Percentiles rank a stretch among this genome's conserved stretches.
Evolutionary conservation across 306 rosid genomes (phyloP).

Genomic region (Ochetophila trinervis): DNA sequence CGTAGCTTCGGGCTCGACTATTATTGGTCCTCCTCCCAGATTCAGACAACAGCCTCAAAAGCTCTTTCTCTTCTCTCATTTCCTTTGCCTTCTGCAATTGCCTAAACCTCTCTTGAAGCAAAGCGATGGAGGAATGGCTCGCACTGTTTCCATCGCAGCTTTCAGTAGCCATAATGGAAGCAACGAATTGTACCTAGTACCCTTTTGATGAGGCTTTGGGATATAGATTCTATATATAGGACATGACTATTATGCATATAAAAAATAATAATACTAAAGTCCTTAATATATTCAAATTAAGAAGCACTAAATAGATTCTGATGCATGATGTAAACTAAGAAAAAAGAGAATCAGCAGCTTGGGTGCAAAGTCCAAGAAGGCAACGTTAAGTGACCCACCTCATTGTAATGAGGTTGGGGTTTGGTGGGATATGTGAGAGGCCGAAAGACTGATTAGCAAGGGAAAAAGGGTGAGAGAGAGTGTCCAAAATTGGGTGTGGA

Average conservation of each 20-base stretch:
- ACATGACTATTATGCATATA: not conserved
- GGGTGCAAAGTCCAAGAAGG: conserved; percentile 43
- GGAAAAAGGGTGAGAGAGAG: conserved; percentile 31
- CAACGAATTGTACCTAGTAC: conserved; percentile 20
- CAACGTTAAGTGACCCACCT: conserved; percentile 17
- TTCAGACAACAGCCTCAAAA: conserved; percentile 33
- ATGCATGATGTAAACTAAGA: conserved; percentile 29
- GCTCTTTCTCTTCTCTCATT: conserved; percentile 47
- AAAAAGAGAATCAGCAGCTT: conserved; percentile 23
- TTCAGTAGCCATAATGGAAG: conserved; percentile 32
- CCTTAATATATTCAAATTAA: not conserved
- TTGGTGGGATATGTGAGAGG: conserved; percentile 42
- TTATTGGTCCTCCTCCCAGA: conserved; percentile 13
- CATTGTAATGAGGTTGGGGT: conserved; percentile 16
- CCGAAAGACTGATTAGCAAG: conserved; percentile 22
- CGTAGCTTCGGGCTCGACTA: conserved; percentile 2
- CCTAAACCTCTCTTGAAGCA: conserved; percentile 50
- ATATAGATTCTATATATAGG: conserved; percentile 17
- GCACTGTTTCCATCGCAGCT: conserved; percentile 26
- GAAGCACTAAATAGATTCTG: conserved; percentile 14
- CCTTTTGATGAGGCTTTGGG: conserved; percentile 9
- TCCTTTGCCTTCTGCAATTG: conserved; percentile 49
- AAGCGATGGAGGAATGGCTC: conserved; percentile 39
- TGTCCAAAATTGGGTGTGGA: conserved; percentile 29
- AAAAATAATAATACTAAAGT: not conserved